Evolutionary conservation across 345 rosid species (phyloP), one percentile per base, ranked within the genome.

Genomic region (Camelina laxa): DNA sequence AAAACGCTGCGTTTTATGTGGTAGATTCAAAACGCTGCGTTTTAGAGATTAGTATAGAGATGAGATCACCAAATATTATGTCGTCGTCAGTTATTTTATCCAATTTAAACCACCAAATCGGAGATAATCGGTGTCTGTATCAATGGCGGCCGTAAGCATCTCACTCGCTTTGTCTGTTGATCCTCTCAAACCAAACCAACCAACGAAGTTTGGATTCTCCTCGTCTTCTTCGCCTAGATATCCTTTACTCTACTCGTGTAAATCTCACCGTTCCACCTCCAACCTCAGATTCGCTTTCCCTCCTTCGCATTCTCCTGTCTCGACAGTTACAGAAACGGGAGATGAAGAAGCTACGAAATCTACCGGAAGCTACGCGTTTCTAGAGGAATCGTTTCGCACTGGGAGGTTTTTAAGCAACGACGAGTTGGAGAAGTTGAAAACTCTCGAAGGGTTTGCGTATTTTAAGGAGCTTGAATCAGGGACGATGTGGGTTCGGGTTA

Each of bases 351-450:
- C 82, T 36, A 19, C 85, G 14, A 35, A 75, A 48, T 38, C 82
- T 3, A 21, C 66, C 44, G 27, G 78, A 19, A 71, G 67, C 81
- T 66, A 84, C 64, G 79, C 87, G 4, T 81, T 81, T 74, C 84
- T 87, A 8, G 89, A 89, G 57, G 97, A 87, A 33, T 80, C 91
- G 21, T 86, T 81, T 61, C 79, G 81, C 50, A 76, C 85, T 3
- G 84, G 89, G 45, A 82, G 76, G 54, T 89, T 94, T 73, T 58
- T 90, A 24, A 85, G 85, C 79, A 83, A 88, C 69, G 91, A 87
- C 5, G 97, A 91, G 88, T 83, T 85, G 15, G 86, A 87, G 69
- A 88, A 84, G 83, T 85, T 91, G 47, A 79, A 82, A 75, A 55
- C 63, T 47, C 92, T 94, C 2, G 88, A 91, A 78, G 77, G 86